A percentile compares a stretch with the other conserved stretches of the same genome.
Evolutionary conservation across 371 early-diverging fungal species (phyloP).

Genomic region (Rhizomucor pusillus): DNA sequence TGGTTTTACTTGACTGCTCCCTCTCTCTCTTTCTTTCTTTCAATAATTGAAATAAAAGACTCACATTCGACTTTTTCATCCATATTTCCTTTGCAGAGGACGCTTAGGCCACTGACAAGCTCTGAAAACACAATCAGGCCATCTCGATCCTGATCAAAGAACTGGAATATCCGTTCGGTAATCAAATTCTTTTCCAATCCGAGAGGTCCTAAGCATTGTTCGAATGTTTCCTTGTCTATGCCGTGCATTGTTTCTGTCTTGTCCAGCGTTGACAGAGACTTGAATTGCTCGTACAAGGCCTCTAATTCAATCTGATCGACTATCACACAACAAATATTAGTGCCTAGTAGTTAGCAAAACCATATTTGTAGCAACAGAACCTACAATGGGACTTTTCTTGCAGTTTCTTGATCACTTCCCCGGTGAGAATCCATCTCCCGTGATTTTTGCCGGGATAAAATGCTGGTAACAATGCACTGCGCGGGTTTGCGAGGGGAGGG

Average conservation of each 20-base stretch:
- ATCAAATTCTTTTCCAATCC: constrained; percentile 85
- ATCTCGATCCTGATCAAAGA: constrained; percentile 86
- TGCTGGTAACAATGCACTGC: constrained; percentile 72
- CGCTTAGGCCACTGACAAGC: constrained; percentile 79
- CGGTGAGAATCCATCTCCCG: constrained; percentile 25
- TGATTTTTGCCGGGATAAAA: constrained; percentile 72
- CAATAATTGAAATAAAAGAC: no score
- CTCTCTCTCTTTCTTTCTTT: no score
- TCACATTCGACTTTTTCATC: constrained; percentile 85
- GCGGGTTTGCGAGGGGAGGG: constrained; percentile 91
- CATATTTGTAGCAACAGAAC: constrained; percentile 3
- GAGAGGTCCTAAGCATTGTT: constrained; percentile 83
- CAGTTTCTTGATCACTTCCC: constrained; percentile 45
- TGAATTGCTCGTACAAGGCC: constrained; percentile 84
- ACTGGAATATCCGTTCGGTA: constrained; percentile 83
- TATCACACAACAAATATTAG: constrained; percentile 13
- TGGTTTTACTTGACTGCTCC: no score
- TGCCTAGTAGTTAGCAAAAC: not conserved
- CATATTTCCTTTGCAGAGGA: constrained; percentile 83
- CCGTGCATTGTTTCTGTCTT: constrained; percentile 56
- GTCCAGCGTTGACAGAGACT: constrained; percentile 71
- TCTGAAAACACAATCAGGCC: constrained; percentile 77
- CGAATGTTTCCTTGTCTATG: constrained; percentile 79
- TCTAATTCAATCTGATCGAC: constrained; percentile 84
- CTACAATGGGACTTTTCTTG: constrained; percentile 72